Conservation (phyloP, 1,139 yeast genomes). For the Petasospora fabianii region DNA sequence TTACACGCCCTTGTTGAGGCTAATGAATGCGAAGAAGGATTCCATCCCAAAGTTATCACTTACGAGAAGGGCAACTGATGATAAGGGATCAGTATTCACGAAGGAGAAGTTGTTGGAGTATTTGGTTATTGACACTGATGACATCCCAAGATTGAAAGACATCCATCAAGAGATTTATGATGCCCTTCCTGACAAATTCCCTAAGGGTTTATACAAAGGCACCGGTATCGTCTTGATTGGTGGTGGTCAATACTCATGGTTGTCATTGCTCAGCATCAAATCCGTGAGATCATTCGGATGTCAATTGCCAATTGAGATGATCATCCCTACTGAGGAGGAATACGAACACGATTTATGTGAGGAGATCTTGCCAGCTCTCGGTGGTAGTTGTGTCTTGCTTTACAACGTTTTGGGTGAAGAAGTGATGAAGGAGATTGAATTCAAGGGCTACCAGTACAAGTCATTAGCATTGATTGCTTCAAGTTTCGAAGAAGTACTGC, state of each 20-base stretch:
- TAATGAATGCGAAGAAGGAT: conserved; percentile 12
- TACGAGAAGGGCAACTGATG: conserved; percentile 13
- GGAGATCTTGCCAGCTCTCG: conserved; percentile 43
- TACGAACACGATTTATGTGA: conserved; percentile 53
- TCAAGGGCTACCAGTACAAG: conserved; percentile 56
- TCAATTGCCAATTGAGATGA: conserved; percentile 55
- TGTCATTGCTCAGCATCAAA: conserved; percentile 60
- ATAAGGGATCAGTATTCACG: conserved; percentile 17
- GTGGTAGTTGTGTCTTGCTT: conserved; percentile 53
- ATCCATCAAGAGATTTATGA: conserved; percentile 53
- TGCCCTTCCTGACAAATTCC: conserved; percentile 38
- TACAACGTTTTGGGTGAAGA: conserved; percentile 33
- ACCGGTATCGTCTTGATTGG: conserved; percentile 79
- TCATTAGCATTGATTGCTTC: conserved; percentile 53
- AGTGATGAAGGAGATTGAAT: conserved; percentile 34
- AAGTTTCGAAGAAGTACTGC: conserved; percentile 51
- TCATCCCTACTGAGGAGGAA: conserved; percentile 51
- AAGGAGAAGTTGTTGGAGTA: conserved; percentile 14
- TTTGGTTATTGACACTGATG: conserved; percentile 40
- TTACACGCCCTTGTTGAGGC: conserved; percentile 14
- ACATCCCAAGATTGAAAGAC: conserved; percentile 40
- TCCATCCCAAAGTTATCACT: conserved; percentile 15
- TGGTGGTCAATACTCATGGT: conserved; percentile 73
- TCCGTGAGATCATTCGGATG: conserved; percentile 56
- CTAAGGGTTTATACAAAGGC: conserved; percentile 51